A percentile compares a stretch with the other conserved stretches of the same genome.
Conservation (phyloP, 768 basidiomycete species). For the Naganishia friedmannii region DNA sequence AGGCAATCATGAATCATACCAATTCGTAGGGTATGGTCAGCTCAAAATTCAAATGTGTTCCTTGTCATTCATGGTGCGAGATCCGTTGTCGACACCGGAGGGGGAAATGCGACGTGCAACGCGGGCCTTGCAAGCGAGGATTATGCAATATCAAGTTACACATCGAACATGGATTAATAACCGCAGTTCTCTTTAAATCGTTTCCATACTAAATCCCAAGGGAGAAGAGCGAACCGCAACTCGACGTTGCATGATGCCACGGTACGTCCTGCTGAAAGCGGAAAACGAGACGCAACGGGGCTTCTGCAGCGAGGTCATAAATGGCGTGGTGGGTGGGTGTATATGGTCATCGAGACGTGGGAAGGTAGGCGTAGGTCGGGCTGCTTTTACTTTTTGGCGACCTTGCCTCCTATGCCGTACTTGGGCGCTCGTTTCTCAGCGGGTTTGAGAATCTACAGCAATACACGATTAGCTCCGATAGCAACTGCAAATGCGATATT, state of each 20-base stretch:
- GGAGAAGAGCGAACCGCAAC: conserved; percentile 9
- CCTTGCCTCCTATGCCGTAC: conserved; percentile 54
- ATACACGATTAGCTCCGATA: not conserved
- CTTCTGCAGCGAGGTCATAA: conserved; percentile 9
- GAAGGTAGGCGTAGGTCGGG: not conserved
- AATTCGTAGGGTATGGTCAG: too few species aligned
- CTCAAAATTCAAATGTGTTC: too few species aligned
- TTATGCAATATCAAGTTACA: conserved; percentile 24
- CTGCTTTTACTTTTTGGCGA: conserved; percentile 19
- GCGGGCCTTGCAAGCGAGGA: conserved; percentile 4
- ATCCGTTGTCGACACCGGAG: not conserved
- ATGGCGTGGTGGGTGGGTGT: conserved; percentile 1
- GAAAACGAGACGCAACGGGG: not conserved
- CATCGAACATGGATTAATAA: conserved; percentile 18
- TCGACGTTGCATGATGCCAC: not conserved
- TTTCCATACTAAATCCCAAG: conserved; percentile 21
- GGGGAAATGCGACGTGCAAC: not conserved
- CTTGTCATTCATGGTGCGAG: too few species aligned
- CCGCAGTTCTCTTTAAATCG: conserved; percentile 21
- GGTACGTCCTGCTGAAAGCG: not conserved
- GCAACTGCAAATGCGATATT: conserved; percentile 17
- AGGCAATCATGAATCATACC: too few species aligned
- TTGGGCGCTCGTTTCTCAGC: conserved; percentile 94
- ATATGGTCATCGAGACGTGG: conserved; percentile 8
- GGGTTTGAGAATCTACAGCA: conserved; percentile 83